phyloP scores from a whole-genome alignment of 345 rosid genomes.

The Eucalyptus sideroxylon region DNA sequence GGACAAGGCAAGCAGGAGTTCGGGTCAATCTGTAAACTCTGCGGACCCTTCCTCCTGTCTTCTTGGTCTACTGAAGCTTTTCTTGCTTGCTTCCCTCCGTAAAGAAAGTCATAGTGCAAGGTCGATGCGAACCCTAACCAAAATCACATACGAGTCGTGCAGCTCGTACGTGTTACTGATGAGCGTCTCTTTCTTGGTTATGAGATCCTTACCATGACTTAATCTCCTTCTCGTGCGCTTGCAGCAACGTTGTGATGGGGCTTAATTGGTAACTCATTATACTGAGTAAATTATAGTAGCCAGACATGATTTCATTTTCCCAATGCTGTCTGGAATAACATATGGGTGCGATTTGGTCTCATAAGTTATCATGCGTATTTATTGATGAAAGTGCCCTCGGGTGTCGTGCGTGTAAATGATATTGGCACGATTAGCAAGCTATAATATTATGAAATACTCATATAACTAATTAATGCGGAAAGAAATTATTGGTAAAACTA shows the following conservation, averaged over 20 bases:
- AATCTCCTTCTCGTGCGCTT: neutral
- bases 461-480: neutral
- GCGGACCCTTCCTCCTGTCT: neutral
- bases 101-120: neutral
- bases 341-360: neutral
- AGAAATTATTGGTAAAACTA: neutral
- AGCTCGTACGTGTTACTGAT: rapidly evolving
- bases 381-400: neutral
- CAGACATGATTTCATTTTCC: neutral
- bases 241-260: neutral
- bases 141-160: neutral
- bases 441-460: neutral
- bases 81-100: neutral
- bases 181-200: neutral
- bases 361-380: neutral
- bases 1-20: neutral
- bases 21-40: neutral
- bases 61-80: neutral
- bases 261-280: neutral
- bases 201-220: neutral
- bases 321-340: neutral
- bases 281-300: neutral
- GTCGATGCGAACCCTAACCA: neutral
- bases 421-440: neutral
- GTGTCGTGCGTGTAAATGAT: neutral